Evolutionary conservation across 2,329 filamentous ascomycete species (phyloP).

Genomic region (Dendrostoma leiphaemia): DNA sequence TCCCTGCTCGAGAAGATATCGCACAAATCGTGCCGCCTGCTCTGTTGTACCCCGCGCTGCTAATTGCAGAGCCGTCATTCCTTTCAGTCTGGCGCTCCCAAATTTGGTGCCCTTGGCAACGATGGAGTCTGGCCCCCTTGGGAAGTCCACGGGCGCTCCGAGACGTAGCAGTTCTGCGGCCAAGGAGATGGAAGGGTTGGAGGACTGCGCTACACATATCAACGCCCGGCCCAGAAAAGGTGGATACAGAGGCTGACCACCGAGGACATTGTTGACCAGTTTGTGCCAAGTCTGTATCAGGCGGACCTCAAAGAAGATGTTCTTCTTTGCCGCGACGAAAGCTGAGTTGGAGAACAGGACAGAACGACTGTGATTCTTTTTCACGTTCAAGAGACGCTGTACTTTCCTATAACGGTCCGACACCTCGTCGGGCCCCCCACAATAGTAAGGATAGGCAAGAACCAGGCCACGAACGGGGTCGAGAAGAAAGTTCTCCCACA

Average conservation of each 20-base stretch:
- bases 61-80: constrained; percentile 3
- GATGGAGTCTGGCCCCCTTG: not conserved
- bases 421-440: not conserved
- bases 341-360: not conserved
- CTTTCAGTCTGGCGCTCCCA: not conserved
- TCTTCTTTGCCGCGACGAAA: not conserved
- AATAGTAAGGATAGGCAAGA: not conserved
- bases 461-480: not conserved
- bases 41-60: not conserved
- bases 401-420: not conserved
- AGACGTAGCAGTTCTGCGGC: constrained; percentile 4
- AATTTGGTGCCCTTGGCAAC: not conserved
- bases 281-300: constrained; percentile 5
- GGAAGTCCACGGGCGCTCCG: constrained; percentile 4
- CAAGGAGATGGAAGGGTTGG: not conserved
- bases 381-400: not conserved
- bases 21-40: not conserved
- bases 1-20: constrained; percentile 1
- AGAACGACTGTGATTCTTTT: not conserved
- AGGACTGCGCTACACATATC: not conserved
- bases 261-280: not conserved
- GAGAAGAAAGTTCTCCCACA: constrained; percentile 4
- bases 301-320: not conserved
- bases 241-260: not conserved
- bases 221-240: not conserved